phyloP scores from a whole-genome alignment of 2,329 filamentous ascomycete genomes.

The Exophiala oligosperma region DNA sequence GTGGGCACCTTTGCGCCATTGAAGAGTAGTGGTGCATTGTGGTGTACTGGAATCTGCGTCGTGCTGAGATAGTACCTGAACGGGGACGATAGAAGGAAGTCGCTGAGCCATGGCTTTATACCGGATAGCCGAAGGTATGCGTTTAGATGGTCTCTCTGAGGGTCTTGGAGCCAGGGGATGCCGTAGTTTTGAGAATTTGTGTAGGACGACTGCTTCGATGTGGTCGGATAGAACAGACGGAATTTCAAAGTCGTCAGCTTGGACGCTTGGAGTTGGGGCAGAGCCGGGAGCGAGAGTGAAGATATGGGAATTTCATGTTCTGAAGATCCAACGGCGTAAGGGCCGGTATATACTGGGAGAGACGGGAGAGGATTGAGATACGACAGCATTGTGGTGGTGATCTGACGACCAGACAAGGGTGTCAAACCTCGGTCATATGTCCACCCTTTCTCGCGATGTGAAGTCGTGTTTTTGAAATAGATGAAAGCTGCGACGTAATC shows the following conservation, averaged over 20 bases:
- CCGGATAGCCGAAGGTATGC: conserved; percentile 69
- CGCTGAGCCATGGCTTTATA: conserved; percentile 4
- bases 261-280: conserved; percentile 50
- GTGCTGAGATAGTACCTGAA: conserved; percentile 19
- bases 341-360: conserved; percentile 74
- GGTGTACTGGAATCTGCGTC: conserved; percentile 30
- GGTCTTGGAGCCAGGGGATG: conserved; percentile 74
- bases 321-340: conserved; percentile 74
- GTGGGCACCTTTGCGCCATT: conserved; percentile 69
- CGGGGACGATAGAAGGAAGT: conserved; percentile 39
- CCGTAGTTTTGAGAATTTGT: conserved; percentile 33
- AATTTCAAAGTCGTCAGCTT: conserved; percentile 72
- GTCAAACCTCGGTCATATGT: too few relatives aligned
- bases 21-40: conserved; percentile 56
- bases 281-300: conserved; percentile 47
- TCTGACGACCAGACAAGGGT: neutral
- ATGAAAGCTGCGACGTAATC: too few relatives aligned
- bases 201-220: conserved; percentile 17
- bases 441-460: too few relatives aligned
- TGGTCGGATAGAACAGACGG: conserved; percentile 77
- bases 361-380: conserved; percentile 58
- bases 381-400: conserved; percentile 11
- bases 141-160: conserved; percentile 71
- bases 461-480: too few relatives aligned
- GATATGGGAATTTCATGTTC: conserved; percentile 75